These are phyloP conservation scores for Microsporum audouinii DNA, from an alignment of 2,329 filamentous ascomycete species.

Conservation along the genomic window DNA sequence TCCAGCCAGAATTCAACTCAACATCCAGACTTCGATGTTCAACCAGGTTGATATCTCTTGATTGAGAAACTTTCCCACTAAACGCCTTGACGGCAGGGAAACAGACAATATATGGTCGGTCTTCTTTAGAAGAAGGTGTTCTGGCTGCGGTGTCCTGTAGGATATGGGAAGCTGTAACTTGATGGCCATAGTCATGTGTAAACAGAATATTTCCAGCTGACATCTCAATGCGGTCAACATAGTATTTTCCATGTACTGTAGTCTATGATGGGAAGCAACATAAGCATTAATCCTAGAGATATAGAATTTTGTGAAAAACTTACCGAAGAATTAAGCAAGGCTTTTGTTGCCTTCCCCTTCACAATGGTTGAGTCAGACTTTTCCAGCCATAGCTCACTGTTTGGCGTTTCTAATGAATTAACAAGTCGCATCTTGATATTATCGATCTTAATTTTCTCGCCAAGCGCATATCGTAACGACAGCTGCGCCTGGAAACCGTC, in stretches of 20 bases:
- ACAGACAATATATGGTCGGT: constrained; percentile 53
- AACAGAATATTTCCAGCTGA: constrained; percentile 32
- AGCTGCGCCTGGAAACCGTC: constrained; percentile 67
- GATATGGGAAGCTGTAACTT: constrained; percentile 23
- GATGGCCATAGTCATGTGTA: constrained; percentile 21
- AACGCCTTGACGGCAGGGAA: constrained; percentile 61
- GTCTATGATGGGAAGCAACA: constrained; percentile 18
- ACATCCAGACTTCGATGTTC: constrained; percentile 67
- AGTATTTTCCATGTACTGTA: constrained; percentile 55
- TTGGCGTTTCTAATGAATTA: constrained; percentile 43
- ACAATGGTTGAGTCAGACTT: constrained; percentile 38
- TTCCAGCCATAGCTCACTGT: constrained; percentile 57
- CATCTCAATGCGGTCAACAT: constrained; percentile 60
- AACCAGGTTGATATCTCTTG: constrained; percentile 66
- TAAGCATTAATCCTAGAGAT: background rate
- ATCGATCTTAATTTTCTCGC: constrained; percentile 57
- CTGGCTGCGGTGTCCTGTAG: constrained; percentile 21
- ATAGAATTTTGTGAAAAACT: constrained; percentile 14
- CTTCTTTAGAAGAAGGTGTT: constrained; percentile 32
- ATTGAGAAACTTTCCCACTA: constrained; percentile 54
- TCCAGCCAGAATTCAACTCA: constrained; percentile 61
- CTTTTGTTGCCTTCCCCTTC: constrained; percentile 43
- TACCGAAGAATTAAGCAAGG: constrained; percentile 41
- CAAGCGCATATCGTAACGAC: constrained; percentile 58
- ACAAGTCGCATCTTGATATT: constrained; percentile 53